These are phyloP conservation scores for Trifolium pratense DNA, from an alignment of 306 rosid genomes.

Conservation along the genomic window DNA sequence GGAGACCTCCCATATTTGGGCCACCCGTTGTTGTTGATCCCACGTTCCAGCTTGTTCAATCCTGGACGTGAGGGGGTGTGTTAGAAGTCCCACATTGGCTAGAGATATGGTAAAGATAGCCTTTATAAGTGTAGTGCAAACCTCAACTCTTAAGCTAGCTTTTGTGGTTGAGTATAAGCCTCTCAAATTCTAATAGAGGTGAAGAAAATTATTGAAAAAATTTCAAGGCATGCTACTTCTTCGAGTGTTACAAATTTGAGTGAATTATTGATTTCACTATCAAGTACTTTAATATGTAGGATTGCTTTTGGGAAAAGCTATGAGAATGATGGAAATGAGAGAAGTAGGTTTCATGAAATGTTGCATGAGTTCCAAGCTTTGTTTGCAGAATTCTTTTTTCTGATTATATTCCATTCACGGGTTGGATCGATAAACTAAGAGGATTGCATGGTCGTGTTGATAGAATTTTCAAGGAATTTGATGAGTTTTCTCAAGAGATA, in stretches of 20 bases:
- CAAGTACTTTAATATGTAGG: neutral
- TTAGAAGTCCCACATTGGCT: too few relatives aligned
- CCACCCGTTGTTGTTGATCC: too few relatives aligned
- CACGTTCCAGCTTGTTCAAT: too few relatives aligned
- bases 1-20: too few relatives aligned
- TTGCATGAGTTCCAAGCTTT: slow-evolving; percentile 5
- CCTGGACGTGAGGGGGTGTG: too few relatives aligned
- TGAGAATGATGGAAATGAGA: slow-evolving; percentile 12
- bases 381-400: neutral
- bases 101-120: too few relatives aligned
- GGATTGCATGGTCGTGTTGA: slow-evolving; percentile 6
- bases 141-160: too few relatives aligned
- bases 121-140: too few relatives aligned
- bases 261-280: neutral
- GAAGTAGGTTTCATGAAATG: neutral
- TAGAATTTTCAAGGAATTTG: neutral
- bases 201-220: slow-evolving; percentile 9
- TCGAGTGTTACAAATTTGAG: neutral
- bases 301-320: slow-evolving; percentile 29
- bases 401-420: neutral
- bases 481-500: neutral
- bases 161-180: too few relatives aligned
- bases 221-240: neutral
- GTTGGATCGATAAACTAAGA: neutral
- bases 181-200: too few relatives aligned